Percentiles rank a stretch among this genome's conserved stretches.
phyloP scores from a whole-genome alignment of 495 filamentous ascomycete genomes.

The Thermochaetoides thermophila region DNA sequence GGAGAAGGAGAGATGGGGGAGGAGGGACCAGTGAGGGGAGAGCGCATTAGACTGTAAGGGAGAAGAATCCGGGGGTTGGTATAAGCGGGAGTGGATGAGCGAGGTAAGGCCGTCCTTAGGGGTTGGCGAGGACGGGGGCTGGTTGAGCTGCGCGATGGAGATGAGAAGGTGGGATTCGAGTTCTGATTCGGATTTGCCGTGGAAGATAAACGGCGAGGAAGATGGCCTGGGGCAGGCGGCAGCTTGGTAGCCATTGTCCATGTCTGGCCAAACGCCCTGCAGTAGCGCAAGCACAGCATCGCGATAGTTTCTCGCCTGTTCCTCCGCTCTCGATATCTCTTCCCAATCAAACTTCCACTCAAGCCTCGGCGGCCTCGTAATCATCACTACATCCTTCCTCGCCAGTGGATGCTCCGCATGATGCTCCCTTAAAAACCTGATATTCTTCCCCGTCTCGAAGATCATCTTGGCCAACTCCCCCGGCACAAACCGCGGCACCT shows the following conservation, averaged over 20 bases:
- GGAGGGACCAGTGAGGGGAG: slow-evolving; percentile 55
- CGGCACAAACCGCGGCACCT: slow-evolving; percentile 53
- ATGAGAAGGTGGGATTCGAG: slow-evolving; percentile 33
- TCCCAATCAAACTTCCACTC: slow-evolving; percentile 67
- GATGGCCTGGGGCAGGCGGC: no score
- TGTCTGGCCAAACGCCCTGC: slow-evolving; percentile 1
- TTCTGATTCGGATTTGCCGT: slow-evolving; percentile 34
- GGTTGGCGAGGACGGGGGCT: slow-evolving; percentile 12
- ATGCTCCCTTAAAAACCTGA: slow-evolving; percentile 56
- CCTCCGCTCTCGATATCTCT: slow-evolving; percentile 48
- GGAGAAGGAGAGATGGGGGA: slow-evolving; percentile 59
- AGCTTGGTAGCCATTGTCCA: no score
- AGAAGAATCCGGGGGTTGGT: slow-evolving; percentile 2
- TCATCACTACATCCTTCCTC: slow-evolving; percentile 28
- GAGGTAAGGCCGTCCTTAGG: slow-evolving; percentile 18
- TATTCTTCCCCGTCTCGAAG: slow-evolving; percentile 64
- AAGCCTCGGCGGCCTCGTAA: slow-evolving; percentile 39
- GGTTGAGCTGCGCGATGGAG: slow-evolving; percentile 33
- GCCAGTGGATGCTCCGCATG: slow-evolving; percentile 69
- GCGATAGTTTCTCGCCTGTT: slow-evolving; percentile 43
- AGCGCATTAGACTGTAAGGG: slow-evolving; percentile 24
- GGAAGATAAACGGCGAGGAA: slow-evolving; percentile 22
- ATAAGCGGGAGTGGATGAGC: slow-evolving; percentile 18
- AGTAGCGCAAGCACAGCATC: neutral
- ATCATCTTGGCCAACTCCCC: slow-evolving; percentile 47